Evolutionary conservation across 1,284 basidiomycete species (phyloP).

Genomic region (Phylloboletellus chloephorus): DNA sequence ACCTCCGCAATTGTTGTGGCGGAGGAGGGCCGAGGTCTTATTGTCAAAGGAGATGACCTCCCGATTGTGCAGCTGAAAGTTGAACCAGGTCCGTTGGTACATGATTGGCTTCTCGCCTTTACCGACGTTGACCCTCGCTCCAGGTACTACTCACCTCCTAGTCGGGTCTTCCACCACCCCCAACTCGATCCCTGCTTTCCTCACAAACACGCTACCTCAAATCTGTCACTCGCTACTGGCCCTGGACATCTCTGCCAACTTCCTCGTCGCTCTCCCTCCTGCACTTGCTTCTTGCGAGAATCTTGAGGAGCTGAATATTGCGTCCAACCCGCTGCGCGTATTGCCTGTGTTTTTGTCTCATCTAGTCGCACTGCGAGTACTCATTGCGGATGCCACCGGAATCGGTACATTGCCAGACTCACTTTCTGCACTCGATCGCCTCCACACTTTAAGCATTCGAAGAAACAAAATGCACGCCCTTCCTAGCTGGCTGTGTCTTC

Average conservation of each 20-base stretch:
- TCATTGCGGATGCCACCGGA: slow-evolving; percentile 86
- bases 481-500: slow-evolving; percentile 88
- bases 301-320: slow-evolving; percentile 93
- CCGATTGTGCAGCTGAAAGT: slow-evolving; percentile 59
- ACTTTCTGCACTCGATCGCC: slow-evolving; percentile 60
- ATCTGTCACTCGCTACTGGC: slow-evolving; percentile 77
- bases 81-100: slow-evolving; percentile 53
- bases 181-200: slow-evolving; percentile 68
- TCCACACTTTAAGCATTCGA: slow-evolving; percentile 85
- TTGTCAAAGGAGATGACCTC: slow-evolving; percentile 63
- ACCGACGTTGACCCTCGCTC: slow-evolving; percentile 6
- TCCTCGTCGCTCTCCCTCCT: slow-evolving; percentile 75
- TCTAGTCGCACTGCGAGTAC: slow-evolving; percentile 73
- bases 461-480: slow-evolving; percentile 86
- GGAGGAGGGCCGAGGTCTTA: slow-evolving; percentile 75
- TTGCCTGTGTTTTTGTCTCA: slow-evolving; percentile 80
- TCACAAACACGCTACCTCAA: slow-evolving; percentile 62
- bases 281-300: slow-evolving; percentile 69
- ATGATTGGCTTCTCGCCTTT: neutral
- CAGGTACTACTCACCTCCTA: slow-evolving; percentile 86
- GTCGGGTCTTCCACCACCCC: slow-evolving; percentile 74
- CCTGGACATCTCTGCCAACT: slow-evolving; percentile 86
- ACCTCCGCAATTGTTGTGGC: slow-evolving; percentile 72
- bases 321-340: slow-evolving; percentile 81
- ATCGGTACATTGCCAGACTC: slow-evolving; percentile 69